Evolutionary conservation across 2,329 filamentous ascomycete genomes (phyloP), one percentile per base, ranked within the genome.

Genomic region (Penicillium glabrum): DNA sequence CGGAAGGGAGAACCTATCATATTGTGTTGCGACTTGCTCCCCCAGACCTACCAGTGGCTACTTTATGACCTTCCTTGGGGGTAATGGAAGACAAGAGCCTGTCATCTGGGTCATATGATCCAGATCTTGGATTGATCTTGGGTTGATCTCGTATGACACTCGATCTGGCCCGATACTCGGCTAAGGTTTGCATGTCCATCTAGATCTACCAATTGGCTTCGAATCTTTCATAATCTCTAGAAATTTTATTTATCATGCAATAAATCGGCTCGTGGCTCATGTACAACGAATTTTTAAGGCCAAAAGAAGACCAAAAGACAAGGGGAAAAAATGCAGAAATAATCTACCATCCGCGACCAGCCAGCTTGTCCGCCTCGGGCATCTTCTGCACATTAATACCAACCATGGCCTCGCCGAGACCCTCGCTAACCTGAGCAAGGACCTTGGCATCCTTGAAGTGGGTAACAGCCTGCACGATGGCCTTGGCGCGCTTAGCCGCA

Each of bases 371-470:
- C 57, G 83, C 83, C 53, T 90, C 85, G 60, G 82, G 82, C 88
- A 98, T 89, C 66, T 82, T 85, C 60, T 85, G 85, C 63, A 90
- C 90, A 78, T 93, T 97, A 71, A 98, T 91, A 26, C 95, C 95
- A 11, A 97, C 93, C 91, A 98, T 99, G 37, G 95, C 92, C 83
- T 96, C 93, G n/a, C 95, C 95, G 27, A 98, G 79, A 56, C 93
- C 91, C 71, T 88, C 86, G 78, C 89, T 93, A 57, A 93, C 89
- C 78, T 96, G 89, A 5, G 93, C 93, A 54, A 99, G 79, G 24
- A 96, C 85, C 80, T 90, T 88, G 39, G 92, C 80, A 72, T 98
- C 92, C 66, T 86, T 88, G 81, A 83, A 98, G 79, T 98, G 91
- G 8, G 93, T 96, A 1, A 91, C 91, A 26, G 95, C 95, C 72